Base-by-base conservation (phyloP, 257 asterid genomes). In the Haberlea rhodopensis region DNA sequence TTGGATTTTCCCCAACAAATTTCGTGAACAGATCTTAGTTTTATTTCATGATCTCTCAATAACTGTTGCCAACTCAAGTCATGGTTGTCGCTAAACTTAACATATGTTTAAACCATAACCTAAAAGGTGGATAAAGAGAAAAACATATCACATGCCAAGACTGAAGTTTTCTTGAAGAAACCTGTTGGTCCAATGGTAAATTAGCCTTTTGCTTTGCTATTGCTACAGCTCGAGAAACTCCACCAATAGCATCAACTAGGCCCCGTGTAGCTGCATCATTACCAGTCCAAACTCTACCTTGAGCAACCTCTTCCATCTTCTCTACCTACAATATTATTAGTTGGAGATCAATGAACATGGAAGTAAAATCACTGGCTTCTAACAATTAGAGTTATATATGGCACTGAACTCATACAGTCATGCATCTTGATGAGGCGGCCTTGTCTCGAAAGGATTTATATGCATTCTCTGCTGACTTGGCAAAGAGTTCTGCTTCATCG, bases 261-360 rank as follows among this genome's bases (percentile, higher is more conserved):
- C 99, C 97, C 37, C 88, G 85, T 43, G 91, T 80, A 67, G 87
- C 91, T 1, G 97, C 99, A 71, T 89, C 96, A 53, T 82, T 82
- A 23, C 99, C 99, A 8, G 94, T 85, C 99, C 99, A 92, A 67
- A 92, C 99, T 75, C 99, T 87, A 65, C 99, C 99, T 76, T 92
- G 99, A 37, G 99, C 99, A 62, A 89, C 89, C 73, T 87, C 96
- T 80, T 92, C 99, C 96, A 89, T 92, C 76, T 84, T 80, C 67
- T 87, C 95, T 62, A 85, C 80, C 97, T 92, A 82, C 49, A 63
- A 64, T 40, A 64, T 13, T 23, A 53, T 49, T 22, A 55, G 63
- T 71, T 48, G 66, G 68, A 67, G 57, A 59, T 76, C 74, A 74
- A 28, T 55, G n/a, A 63, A 68, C 32, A 53, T 53, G 53, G 54